These are phyloP conservation scores for Saprolegnia parasitica DNA, from an alignment of 352 stramenopile genomes.

Conservation along the genomic window DNA sequence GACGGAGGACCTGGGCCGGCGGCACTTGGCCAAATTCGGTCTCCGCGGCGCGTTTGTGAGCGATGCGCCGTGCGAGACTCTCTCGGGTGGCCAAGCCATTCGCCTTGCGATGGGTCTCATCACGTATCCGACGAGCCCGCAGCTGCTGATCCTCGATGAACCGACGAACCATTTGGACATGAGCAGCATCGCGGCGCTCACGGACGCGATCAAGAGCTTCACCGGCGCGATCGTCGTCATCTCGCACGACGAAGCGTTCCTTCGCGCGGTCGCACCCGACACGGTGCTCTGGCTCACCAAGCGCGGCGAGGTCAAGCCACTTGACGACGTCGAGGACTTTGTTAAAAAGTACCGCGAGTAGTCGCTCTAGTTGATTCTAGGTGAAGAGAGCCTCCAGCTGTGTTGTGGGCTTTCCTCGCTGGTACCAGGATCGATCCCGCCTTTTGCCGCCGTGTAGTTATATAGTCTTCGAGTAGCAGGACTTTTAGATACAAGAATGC, in stretches of 20 bases:
- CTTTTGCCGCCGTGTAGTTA: no score
- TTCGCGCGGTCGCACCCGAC: conserved; percentile 28
- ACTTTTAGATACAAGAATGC: no score
- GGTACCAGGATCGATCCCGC: no score
- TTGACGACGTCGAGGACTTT: conserved; percentile 22
- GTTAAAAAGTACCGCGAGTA: conserved; percentile 22
- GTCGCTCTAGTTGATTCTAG: no score
- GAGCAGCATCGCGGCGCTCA: conserved; percentile 51
- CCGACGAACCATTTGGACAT: conserved; percentile 73
- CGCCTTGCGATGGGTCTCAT: conserved; percentile 29
- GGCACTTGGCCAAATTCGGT: conserved; percentile 45
- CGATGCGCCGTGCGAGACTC: not conserved
- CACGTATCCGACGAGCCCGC: conserved; percentile 56
- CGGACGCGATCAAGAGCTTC: conserved; percentile 49
- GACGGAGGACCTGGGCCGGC: conserved; percentile 31
- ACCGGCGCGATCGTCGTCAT: conserved; percentile 58
- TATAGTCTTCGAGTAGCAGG: no score
- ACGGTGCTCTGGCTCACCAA: conserved; percentile 25
- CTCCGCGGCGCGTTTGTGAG: conserved; percentile 28
- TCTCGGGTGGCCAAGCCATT: conserved; percentile 17
- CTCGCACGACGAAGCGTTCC: conserved; percentile 58
- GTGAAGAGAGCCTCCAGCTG: no score
- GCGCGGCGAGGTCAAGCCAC: conserved; percentile 24
- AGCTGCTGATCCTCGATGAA: conserved; percentile 86
- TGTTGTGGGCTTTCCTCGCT: no score